Percentiles rank a stretch among this genome's conserved stretches.
Conservation (phyloP, 164 flowering plant species). For the Stephania yunnanensis region DNA sequence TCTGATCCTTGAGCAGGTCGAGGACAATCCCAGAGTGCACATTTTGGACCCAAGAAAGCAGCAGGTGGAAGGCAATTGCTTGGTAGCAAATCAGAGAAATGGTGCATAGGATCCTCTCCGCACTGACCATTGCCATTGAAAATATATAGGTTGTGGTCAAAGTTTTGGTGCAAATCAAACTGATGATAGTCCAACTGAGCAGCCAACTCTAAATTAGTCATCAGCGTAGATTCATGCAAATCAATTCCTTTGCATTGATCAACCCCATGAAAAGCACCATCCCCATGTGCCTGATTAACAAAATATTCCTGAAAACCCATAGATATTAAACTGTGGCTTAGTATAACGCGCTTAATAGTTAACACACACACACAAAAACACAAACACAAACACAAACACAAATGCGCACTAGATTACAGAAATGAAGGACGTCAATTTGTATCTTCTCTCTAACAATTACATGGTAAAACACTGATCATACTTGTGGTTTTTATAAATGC, state of each 20-base stretch:
- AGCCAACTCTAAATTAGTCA: constrained; percentile 33
- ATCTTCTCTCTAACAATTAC: too few species aligned
- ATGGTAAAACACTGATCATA: too few species aligned
- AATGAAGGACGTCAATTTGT: too few species aligned
- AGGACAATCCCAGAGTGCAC: constrained; percentile 99
- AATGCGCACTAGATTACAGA: too few species aligned
- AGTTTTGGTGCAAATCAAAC: constrained; percentile 56
- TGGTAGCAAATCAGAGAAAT: constrained; percentile 43
- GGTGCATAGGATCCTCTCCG: constrained; percentile 41
- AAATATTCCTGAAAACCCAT: constrained; percentile 41
- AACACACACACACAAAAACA: too few species aligned
- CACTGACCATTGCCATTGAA: constrained; percentile 29
- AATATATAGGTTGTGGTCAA: constrained; percentile 37
- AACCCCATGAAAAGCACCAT: constrained; percentile 37
- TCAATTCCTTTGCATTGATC: constrained; percentile 48
- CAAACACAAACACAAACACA: too few species aligned
- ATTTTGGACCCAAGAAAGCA: constrained; percentile 95
- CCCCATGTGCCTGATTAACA: constrained; percentile 41
- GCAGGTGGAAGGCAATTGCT: constrained; percentile 75
- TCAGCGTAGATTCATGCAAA: constrained; percentile 25
- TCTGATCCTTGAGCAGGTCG: constrained; percentile 85
- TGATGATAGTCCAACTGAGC: constrained; percentile 49
- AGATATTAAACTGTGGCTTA: background rate
- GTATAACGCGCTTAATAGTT: too few species aligned
- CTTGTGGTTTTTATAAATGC: too few species aligned